Base-by-base conservation (phyloP, 2,329 filamentous ascomycete species). In the Graphilbum fragrans region DNA sequence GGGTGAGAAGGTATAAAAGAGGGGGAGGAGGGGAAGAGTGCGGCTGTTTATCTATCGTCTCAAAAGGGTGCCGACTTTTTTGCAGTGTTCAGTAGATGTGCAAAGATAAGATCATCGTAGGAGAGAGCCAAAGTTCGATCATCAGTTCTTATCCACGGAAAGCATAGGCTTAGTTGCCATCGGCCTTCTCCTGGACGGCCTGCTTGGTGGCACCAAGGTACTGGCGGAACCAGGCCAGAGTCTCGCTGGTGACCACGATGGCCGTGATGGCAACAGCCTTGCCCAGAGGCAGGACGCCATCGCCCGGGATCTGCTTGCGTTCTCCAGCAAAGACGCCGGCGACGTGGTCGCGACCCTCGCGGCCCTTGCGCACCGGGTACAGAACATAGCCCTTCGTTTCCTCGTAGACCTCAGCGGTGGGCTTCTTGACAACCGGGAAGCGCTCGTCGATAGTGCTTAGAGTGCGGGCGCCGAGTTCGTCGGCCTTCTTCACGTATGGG, bases 401-500 rank as follows among this genome's bases (percentile, higher is more conserved):
- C 44, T 67, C 67, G 60, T 77, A 77, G 40, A 88, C 68, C 58
- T 85, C 80, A 49, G 72, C 67, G 21, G 82, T 84, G 39, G 83
- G 77, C 63, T 86, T 81, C 67, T 81, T 85, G 58, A 90, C 70
- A 45, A 74, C 69, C 40, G 84, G 84, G 58, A 87, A 81, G 48
- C 67, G 73, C 58, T 74, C 64, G 50, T 90, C 84, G 52, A 90
- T 66, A 55, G 72, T 76, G 53, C 62, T 66, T 49, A 90, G 69
- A n/a, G 80, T 75, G 58, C 75, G 69, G 61, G 86, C 79, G 50
- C 81, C 83, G 40, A 94, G 64, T 45, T 74, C 64, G 59, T 96
- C 92, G 55, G 80, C 88, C 60, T 80, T 86, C 58, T 77, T 69
- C 50, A 94, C 74, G 63, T 95, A 95, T 1, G 90, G 88, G 40